These are phyloP conservation scores for Mycena maculata DNA, from an alignment of 768 basidiomycete genomes.

Conservation along the genomic window DNA sequence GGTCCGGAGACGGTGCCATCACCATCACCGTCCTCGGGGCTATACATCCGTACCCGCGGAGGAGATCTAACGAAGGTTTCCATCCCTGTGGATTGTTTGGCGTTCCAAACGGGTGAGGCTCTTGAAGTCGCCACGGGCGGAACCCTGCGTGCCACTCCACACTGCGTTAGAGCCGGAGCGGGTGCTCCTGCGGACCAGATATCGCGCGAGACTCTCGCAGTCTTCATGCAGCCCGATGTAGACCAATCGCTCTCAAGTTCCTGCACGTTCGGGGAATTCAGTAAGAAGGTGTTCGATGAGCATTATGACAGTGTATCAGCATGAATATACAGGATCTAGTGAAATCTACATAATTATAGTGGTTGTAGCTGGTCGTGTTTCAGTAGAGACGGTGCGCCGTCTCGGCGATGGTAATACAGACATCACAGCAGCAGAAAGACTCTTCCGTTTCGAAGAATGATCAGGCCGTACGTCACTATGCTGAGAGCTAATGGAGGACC, in stretches of 20 bases:
- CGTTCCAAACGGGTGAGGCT: slow-evolving; percentile 98
- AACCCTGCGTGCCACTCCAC: slow-evolving; percentile 90
- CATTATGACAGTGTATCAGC: slow-evolving; percentile 52
- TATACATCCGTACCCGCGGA: slow-evolving; percentile 91
- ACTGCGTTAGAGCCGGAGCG: slow-evolving; percentile 86
- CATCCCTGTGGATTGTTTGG: slow-evolving; percentile 87
- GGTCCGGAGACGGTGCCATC: slow-evolving; percentile 62
- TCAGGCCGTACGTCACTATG: slow-evolving; percentile 51
- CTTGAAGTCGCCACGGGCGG: slow-evolving; percentile 89
- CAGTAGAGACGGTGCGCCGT: slow-evolving; percentile 53
- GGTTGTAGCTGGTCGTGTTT: slow-evolving; percentile 31
- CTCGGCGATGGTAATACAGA: slow-evolving; percentile 67
- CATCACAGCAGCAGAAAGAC: slow-evolving; percentile 70
- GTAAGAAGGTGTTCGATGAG: slow-evolving; percentile 80
- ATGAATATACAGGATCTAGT: slow-evolving; percentile 36
- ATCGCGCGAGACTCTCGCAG: slow-evolving; percentile 87
- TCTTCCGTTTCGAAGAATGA: slow-evolving; percentile 66
- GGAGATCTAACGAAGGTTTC: slow-evolving; percentile 83
- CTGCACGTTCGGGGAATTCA: slow-evolving; percentile 91
- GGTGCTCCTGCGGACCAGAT: slow-evolving; percentile 59
- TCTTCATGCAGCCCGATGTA: slow-evolving; percentile 92
- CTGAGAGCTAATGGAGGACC: slow-evolving; percentile 66
- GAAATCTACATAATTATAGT: slow-evolving; percentile 32
- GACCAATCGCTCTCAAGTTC: slow-evolving; percentile 74
- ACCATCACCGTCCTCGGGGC: slow-evolving; percentile 82